Evolutionary conservation across 2,329 filamentous ascomycete genomes (phyloP).

Genomic region (Aspergillus amoenus): DNA sequence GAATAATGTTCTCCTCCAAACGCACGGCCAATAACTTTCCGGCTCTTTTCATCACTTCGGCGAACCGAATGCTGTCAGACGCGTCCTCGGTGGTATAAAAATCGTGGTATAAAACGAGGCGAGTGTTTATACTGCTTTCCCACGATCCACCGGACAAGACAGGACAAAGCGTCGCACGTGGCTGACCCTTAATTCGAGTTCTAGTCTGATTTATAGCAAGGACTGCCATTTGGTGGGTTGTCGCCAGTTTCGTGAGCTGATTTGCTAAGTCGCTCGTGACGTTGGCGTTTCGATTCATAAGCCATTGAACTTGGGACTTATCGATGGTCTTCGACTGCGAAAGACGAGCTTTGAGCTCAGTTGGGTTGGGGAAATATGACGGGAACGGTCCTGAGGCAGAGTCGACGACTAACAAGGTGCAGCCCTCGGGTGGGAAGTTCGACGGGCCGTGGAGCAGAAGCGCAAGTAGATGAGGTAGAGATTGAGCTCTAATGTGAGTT

Average conservation of each 20-base stretch:
- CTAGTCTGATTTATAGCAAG: constrained; percentile 76
- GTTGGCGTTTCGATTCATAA: constrained; percentile 47
- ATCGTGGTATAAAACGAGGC: constrained; percentile 77
- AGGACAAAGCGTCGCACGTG: constrained; percentile 68
- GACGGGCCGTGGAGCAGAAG: constrained; percentile 68
- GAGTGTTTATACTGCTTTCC: constrained; percentile 73
- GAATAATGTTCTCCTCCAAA: constrained; percentile 32
- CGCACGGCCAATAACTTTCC: constrained; percentile 46
- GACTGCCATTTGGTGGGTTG: constrained; percentile 69
- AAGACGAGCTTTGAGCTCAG: constrained; percentile 33
- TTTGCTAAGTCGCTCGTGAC: constrained; percentile 66
- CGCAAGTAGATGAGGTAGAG: constrained; percentile 67
- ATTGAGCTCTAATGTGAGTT: constrained; percentile 61
- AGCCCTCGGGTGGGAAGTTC: constrained; percentile 60
- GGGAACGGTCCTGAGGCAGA: constrained; percentile 75
- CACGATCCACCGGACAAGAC: constrained; percentile 74
- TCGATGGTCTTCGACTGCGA: constrained; percentile 33
- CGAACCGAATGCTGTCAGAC: constrained; percentile 56
- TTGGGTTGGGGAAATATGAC: constrained; percentile 68
- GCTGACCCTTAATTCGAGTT: constrained; percentile 71
- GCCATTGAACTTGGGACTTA: constrained; percentile 42
- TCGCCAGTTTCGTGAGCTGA: constrained; percentile 68
- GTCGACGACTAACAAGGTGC: constrained; percentile 73
- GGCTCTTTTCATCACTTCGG: constrained; percentile 64
- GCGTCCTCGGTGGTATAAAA: constrained; percentile 52